Evolutionary conservation across 192 early-diverging fungal species (phyloP).

Genomic region (Chytriomyces sp.): DNA sequence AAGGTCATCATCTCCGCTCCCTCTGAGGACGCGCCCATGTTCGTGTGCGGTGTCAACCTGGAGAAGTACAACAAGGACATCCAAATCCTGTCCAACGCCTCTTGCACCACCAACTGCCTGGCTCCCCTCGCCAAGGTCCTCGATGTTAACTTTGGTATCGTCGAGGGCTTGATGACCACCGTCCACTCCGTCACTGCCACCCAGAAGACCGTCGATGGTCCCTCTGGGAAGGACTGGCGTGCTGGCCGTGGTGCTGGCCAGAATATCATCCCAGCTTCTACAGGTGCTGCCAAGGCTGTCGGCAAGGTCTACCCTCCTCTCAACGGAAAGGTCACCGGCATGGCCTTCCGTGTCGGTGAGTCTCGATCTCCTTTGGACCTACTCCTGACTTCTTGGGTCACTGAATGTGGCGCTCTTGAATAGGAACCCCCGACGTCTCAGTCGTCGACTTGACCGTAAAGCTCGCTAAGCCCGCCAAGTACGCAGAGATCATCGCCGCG

Average conservation of each 20-base stretch:
- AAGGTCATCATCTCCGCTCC: conserved; percentile 99
- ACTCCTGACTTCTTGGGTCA: too few relatives aligned
- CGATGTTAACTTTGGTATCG: conserved; percentile 93
- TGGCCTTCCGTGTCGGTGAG: conserved; percentile 99
- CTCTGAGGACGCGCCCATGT: conserved; percentile 96
- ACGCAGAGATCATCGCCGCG: conserved; percentile 85
- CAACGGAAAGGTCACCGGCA: conserved; percentile 96
- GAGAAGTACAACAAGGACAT: conserved; percentile 83
- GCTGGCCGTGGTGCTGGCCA: conserved; percentile 93
- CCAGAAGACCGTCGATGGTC: conserved; percentile 99
- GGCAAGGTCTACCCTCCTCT: conserved; percentile 94
- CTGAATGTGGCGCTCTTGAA: too few relatives aligned
- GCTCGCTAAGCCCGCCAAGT: conserved; percentile 85
- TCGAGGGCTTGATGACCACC: conserved; percentile 98
- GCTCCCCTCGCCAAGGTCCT: conserved; percentile 97
- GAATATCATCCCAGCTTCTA: conserved; percentile 98
- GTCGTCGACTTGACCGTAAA: conserved; percentile 97
- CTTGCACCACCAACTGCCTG: conserved; percentile 99
- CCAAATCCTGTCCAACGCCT: conserved; percentile 95
- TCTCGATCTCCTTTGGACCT: too few relatives aligned
- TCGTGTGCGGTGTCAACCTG: conserved; percentile 92
- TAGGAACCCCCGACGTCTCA: conserved; percentile 90
- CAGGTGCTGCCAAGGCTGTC: conserved; percentile 99
- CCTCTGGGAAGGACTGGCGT: conserved; percentile 97
- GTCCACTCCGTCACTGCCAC: conserved; percentile 98